Conservation (phyloP, 2,329 filamentous ascomycete species). For the Metarhizium guizhouense region DNA sequence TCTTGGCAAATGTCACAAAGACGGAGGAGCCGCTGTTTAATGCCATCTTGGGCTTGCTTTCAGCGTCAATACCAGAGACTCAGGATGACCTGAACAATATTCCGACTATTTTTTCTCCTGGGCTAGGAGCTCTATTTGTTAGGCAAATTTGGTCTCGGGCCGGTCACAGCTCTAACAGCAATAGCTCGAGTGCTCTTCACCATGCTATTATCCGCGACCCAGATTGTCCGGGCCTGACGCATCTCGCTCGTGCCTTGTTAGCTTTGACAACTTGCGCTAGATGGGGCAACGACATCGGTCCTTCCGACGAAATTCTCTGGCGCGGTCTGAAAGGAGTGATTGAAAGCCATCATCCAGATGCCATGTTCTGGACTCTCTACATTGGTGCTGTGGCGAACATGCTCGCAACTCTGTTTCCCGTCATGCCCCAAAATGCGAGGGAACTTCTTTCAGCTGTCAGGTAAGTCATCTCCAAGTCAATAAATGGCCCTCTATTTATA, state of each 20-base stretch:
- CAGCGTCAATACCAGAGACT: constrained; percentile 30
- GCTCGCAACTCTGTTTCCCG: constrained; percentile 33
- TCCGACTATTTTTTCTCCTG: constrained; percentile 32
- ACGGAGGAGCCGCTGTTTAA: constrained; percentile 23
- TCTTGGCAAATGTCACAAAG: constrained; percentile 18
- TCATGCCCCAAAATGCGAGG: constrained; percentile 26
- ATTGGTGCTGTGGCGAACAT: constrained; percentile 38
- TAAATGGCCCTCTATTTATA: not conserved
- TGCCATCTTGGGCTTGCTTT: constrained; percentile 28
- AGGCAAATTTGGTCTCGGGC: constrained; percentile 41
- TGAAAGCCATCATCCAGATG: constrained; percentile 24
- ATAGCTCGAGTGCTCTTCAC: constrained; percentile 63
- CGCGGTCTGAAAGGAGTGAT: constrained; percentile 33
- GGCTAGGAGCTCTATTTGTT: constrained; percentile 36
- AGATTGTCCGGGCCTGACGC: constrained; percentile 62
- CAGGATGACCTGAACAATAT: constrained; percentile 24
- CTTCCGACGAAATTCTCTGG: constrained; percentile 36
- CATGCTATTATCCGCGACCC: constrained; percentile 60
- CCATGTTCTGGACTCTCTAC: constrained; percentile 45
- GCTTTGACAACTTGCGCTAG: constrained; percentile 64
- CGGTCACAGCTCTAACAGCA: constrained; percentile 40
- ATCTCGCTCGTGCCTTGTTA: constrained; percentile 61
- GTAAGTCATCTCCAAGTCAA: constrained; percentile 20
- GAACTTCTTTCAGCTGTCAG: constrained; percentile 27
- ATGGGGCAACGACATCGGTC: constrained; percentile 56